Conservation (phyloP, 345 rosid species). For the Boechera retrofracta region DNA sequence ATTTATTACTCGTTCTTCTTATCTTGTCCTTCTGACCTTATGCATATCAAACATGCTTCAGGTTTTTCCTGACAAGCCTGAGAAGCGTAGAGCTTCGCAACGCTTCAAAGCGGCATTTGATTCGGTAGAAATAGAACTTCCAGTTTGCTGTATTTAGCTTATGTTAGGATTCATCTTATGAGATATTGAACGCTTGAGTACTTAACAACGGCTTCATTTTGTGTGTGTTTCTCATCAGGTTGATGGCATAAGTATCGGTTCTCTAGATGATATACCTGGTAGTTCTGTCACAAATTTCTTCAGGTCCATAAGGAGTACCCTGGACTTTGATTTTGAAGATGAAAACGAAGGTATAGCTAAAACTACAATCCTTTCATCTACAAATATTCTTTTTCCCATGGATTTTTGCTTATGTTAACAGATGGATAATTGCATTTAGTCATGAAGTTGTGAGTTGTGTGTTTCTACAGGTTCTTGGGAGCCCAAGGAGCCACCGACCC, state of each 20-base stretch:
- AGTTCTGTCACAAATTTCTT: conserved; percentile 73
- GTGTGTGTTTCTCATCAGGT: conserved; percentile 54
- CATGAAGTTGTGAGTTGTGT: background rate
- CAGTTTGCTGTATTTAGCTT: background rate
- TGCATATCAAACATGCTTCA: conserved; percentile 41
- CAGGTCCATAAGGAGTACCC: conserved; percentile 79
- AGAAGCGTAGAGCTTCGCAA: conserved; percentile 78
- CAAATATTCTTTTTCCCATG: background rate
- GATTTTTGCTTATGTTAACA: background rate
- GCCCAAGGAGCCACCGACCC: conserved; percentile 77
- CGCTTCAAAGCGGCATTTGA: conserved; percentile 80
- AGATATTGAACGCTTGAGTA: conserved; percentile 8
- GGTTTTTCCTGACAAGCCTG: conserved; percentile 94
- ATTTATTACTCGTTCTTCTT: conserved; percentile 11
- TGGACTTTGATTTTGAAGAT: conserved; percentile 96
- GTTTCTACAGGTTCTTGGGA: conserved; percentile 75
- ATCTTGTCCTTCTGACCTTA: conserved; percentile 14
- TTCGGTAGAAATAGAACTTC: conserved; percentile 52
- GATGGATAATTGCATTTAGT: conserved; percentile 8
- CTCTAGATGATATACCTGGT: conserved; percentile 80
- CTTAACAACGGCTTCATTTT: conserved; percentile 36
- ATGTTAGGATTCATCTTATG: conserved; percentile 13
- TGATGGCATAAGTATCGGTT: conserved; percentile 79
- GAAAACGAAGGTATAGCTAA: conserved; percentile 75
- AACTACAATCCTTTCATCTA: background rate